These are phyloP conservation scores for Tolypocladium amazonense DNA, from an alignment of 2,329 filamentous ascomycete genomes.

Conservation along the genomic window DNA sequence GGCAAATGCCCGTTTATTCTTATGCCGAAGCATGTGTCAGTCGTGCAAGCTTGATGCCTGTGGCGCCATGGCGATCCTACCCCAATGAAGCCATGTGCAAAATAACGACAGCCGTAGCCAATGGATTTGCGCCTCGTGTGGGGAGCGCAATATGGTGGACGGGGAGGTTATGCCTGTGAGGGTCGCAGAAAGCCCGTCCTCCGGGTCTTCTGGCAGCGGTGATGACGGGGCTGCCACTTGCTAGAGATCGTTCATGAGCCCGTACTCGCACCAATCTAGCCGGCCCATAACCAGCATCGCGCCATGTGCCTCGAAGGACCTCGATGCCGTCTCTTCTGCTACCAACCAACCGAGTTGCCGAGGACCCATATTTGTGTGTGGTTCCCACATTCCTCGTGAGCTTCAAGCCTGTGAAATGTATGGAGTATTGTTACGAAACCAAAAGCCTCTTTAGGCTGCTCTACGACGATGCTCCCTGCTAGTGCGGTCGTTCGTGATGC, in stretches of 20 bases:
- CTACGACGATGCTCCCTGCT: neutral
- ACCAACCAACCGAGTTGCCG: neutral
- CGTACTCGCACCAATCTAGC: neutral
- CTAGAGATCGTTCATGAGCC: neutral
- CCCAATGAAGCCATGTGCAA: neutral
- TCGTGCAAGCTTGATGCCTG: neutral
- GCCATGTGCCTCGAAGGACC: neutral
- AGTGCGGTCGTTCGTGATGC: too few species aligned
- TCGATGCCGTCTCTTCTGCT: neutral
- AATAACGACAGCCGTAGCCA: neutral
- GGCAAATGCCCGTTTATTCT: neutral
- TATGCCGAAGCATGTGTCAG: neutral
- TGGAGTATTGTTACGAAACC: neutral
- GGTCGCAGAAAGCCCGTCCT: neutral
- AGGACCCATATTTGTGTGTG: neutral
- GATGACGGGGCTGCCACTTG: neutral
- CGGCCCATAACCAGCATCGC: neutral
- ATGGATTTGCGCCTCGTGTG: neutral
- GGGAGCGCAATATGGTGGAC: neutral
- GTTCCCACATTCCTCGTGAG: neutral
- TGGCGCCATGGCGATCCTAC: neutral
- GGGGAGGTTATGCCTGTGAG: neutral
- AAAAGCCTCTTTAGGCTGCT: neutral
- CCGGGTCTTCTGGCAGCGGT: neutral
- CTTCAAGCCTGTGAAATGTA: too few species aligned